Evolutionary conservation across 148 eudicot genomes (phyloP), one percentile per base, ranked within the genome.

Genomic region (Diospyros kaki): DNA sequence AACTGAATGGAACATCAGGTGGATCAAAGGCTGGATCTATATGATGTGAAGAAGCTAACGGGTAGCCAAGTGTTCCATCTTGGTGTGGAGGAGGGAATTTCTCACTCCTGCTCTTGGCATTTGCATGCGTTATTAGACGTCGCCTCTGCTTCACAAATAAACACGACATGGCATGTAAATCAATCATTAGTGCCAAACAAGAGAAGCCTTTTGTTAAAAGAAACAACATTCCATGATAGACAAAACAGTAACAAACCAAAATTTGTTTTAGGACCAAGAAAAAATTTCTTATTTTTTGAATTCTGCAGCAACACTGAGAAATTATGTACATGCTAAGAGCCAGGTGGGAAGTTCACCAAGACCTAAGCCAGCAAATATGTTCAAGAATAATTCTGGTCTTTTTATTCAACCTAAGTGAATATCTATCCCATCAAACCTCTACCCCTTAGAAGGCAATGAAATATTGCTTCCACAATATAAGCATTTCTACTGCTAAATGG

Each of bases 61-160:
- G 80, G 63, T 79, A 88, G 58, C 94, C 92, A 6, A 92, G 83
- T n/a, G 94, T 70, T 40, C 94, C 97, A 75, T 92, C 97, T 69
- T 86, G 92, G 66, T 89, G 97, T 1, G 97, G 97, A 3, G 94
- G 97, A 65, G 97, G 97, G 61, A 92, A 92, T 73, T 92, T 89
- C 81, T 92, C 97, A 55, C 97, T 89, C 78, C 88, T 92, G 89
- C 94, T 88, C 82, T 92, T 86, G 62, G 90, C 94, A 66, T 89
- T 92, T 64, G 92, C 89, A 51, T 86, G 94, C 8, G 90, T 77
- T 67, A 89, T 85, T 41, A 89, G 70, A 28, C 94, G 87, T 66
- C 92, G 85, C 76, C 91, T 89, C 94, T 92, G 90, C 53, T 73
- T 38, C 40, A 42, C 18, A 67, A 13, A 61, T 38, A 51, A 70